phyloP scores from a whole-genome alignment of 176 grass and related monocot species.

The Pontederia crassipes region DNA sequence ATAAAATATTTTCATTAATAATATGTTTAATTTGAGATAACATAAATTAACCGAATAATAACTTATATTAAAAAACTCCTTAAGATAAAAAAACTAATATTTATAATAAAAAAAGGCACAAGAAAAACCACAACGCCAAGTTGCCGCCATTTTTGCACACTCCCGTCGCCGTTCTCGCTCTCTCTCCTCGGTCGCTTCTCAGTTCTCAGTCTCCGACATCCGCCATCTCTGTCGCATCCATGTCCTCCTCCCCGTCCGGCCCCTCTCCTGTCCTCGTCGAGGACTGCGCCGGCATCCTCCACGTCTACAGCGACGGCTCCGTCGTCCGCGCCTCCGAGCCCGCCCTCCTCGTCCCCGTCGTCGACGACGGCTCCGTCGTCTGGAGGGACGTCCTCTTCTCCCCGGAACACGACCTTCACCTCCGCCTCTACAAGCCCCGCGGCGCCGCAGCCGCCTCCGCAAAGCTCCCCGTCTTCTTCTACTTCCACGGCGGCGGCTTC shows the following conservation, averaged over 20 bases:
- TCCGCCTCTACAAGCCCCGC: slow-evolving; percentile 12
- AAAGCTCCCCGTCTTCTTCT: slow-evolving; percentile 15
- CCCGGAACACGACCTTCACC: background rate
- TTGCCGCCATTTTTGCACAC: too few species aligned
- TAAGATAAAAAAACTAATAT: too few species aligned
- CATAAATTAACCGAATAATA: too few species aligned
- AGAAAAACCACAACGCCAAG: too few species aligned
- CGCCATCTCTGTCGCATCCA: background rate
- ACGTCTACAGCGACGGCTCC: slow-evolving; percentile 8
- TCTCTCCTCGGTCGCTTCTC: too few species aligned
- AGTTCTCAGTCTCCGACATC: too few species aligned
- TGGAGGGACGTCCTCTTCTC: slow-evolving; percentile 16
- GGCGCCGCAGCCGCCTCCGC: background rate
- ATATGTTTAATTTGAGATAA: too few species aligned
- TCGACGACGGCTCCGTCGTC: slow-evolving; percentile 11
- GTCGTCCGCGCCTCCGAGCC: background rate
- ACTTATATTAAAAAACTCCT: too few species aligned
- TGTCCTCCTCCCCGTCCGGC: background rate
- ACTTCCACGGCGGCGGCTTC: slow-evolving; percentile 20
- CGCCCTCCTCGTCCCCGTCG: background rate
- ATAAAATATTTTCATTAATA: too few species aligned
- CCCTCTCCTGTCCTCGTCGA: slow-evolving; percentile 3
- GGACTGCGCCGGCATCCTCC: slow-evolving; percentile 9
- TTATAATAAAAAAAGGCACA: too few species aligned
- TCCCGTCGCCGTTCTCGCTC: too few species aligned